A percentile compares a stretch with the other conserved stretches of the same genome.
Evolutionary conservation across 192 early-diverging fungal genomes (phyloP).

Genomic region (Spizellomyces sp.): DNA sequence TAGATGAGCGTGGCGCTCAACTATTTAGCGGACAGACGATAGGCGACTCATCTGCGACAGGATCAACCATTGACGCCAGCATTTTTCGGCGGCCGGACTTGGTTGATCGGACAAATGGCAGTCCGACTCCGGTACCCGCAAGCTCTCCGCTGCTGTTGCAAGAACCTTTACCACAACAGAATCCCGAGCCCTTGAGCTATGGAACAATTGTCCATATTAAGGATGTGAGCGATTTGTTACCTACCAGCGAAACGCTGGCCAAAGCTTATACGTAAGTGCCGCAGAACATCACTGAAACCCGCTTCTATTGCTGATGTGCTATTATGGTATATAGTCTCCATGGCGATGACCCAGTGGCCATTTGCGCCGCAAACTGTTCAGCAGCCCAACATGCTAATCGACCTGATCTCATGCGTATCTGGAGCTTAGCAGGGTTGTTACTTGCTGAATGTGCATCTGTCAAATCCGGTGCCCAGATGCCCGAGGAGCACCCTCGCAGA

Average conservation of each 20-base stretch:
- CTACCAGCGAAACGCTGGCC: constrained; percentile 60
- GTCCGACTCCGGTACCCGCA: too few relatives aligned
- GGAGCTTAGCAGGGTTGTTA: constrained; percentile 59
- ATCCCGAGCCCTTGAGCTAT: constrained; percentile 4
- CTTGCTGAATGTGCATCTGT: background rate
- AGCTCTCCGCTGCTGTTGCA: too few relatives aligned
- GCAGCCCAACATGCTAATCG: constrained; percentile 51
- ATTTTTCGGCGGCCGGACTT: too few relatives aligned
- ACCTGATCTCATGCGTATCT: constrained; percentile 64
- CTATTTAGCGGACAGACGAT: too few relatives aligned
- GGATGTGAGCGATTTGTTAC: constrained; percentile 60
- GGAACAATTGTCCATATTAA: constrained; percentile 48
- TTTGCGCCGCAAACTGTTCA: constrained; percentile 65
- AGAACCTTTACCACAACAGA: too few relatives aligned
- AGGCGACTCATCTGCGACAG: too few relatives aligned
- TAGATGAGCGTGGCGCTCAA: constrained; percentile 1
- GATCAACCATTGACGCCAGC: too few relatives aligned
- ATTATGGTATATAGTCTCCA: constrained; percentile 44
- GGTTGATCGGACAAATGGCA: too few relatives aligned
- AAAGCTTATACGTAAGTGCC: constrained; percentile 59
- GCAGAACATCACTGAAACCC: background rate
- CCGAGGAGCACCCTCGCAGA: background rate
- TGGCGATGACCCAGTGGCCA: constrained; percentile 57
- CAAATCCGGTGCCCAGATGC: constrained; percentile 30
- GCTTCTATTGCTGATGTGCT: constrained; percentile 10